Evolutionary conservation across 495 filamentous ascomycete genomes (phyloP).

Genomic region (Aspergillus avenaceus): DNA sequence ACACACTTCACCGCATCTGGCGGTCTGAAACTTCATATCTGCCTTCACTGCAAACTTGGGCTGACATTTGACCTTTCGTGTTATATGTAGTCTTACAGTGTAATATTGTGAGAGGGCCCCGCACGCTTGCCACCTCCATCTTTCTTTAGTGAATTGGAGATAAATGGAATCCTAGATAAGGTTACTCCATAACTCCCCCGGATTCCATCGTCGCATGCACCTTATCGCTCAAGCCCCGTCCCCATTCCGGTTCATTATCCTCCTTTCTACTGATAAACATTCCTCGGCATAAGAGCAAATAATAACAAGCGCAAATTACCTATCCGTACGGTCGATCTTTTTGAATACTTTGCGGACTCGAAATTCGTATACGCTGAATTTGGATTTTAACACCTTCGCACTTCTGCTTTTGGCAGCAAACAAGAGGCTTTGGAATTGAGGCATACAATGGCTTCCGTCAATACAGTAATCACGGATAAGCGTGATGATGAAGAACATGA

Average conservation of each 20-base stretch:
- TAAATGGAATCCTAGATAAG: conserved; percentile 2
- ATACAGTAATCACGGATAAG: conserved; percentile 26
- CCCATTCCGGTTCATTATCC: neutral
- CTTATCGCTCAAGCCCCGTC: conserved; percentile 2
- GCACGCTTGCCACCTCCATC: neutral
- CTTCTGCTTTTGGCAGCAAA: neutral
- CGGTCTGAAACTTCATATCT: neutral
- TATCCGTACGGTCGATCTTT: neutral
- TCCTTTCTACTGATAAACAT: conserved; percentile 1
- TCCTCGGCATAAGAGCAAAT: neutral
- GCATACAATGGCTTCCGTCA: conserved; percentile 26
- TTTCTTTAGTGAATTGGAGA: neutral
- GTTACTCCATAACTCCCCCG: neutral
- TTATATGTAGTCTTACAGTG: neutral
- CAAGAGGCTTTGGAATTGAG: neutral
- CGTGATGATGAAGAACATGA: conserved; percentile 34
- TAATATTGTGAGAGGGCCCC: neutral
- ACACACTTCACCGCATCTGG: conserved; percentile 31
- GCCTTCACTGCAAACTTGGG: neutral
- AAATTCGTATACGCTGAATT: neutral
- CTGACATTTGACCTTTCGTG: conserved; percentile 12
- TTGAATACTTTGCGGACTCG: neutral
- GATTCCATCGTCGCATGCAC: neutral
- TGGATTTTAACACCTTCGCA: neutral
- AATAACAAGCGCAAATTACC: neutral